Evolutionary conservation across 2,329 filamentous ascomycete genomes (phyloP), one percentile per base, ranked within the genome.

Genomic region (Onygenales sp.): DNA sequence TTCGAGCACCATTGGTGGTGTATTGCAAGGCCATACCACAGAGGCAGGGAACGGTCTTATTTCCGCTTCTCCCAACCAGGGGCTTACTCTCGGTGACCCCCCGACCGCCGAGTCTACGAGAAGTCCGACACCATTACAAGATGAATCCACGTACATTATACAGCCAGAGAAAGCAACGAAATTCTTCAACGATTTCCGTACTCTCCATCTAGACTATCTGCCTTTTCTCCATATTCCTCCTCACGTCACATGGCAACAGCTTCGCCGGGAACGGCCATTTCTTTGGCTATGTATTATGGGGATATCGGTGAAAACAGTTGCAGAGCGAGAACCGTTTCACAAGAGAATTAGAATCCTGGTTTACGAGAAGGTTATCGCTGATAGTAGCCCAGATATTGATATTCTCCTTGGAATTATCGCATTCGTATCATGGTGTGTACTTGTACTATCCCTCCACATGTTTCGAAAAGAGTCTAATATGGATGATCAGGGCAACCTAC

Each of bases 281-380:
- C 54, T 71, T 7, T 74, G 70, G 70, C 54, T 70, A 14, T 66
- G 66, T 10, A 65, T 72, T 11, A 70, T 71, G 65, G 62, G 65
- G 0, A 57, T 72, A 5, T 54, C 57, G 0, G 57, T 61, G 2
- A 64, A 58, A 10, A 54, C 52, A 0, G 52, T 56, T 0, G 47
- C 54, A 44, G 61, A 65, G 54, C 65, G 62, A 56, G 54, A 42
- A 58, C 56, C 48, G 48, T 14, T 40, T 14, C 14, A 11, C 14
- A 40, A 40, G 14, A 40, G 4, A 40, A 40, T 40, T 11, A 11
- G 6, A 40, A 11, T 3, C 37, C 11, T 14, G 3, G 11, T 40
- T 11, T 40, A 6, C 37, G 11, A 40, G 14, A 40, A 14, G 14
- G 37, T 40, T 14, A 11, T 40, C 37, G 37, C 14, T 14, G 37